Base-by-base conservation (phyloP, 768 basidiomycete species). In the Phylloporus sp. region DNA sequence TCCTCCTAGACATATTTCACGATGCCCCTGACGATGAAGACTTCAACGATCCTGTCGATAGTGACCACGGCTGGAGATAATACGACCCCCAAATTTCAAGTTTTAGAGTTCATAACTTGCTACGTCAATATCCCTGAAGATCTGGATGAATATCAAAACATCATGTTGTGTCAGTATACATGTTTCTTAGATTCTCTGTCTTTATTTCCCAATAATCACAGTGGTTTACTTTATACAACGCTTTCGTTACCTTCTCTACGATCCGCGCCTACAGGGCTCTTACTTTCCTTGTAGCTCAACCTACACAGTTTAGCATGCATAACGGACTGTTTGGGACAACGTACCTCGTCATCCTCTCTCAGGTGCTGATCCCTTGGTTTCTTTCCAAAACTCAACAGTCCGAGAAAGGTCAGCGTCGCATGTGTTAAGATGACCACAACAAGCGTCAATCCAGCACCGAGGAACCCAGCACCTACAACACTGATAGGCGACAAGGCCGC, bases 381-480 rank as follows among this genome's bases (percentile, higher is more conserved):
- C 38, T 16, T 70, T 10, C 62, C 58, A 31, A 73, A 49, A 22
- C 51, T 60, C 51, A 72, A 20, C 26, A 71, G 6, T 6, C 82
- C 79, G 41, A 77, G 44, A 61, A 77, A 74, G 15, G 61, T 63
- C 29, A 82, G 59, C 15, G 72, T 52, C 3, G 59, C 69, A 16
- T 79, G 57, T 55, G 75, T 66, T 12, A 70, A 54, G 28, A 76
- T 56, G 36, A 66, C 66, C 11, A 80, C 71, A 5, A 68, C 75
- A 34, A 81, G 59, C 12, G 75, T 75, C 52, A 84, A 60, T 12
- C 80, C 80, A 4, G 85, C 84, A 26, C 84, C 85, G 13, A 86
- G 70, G 69, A 84, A 81, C 2, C 85, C 85, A n/a, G 85, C 84
- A 7, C 81, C 85, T 8, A 84, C 74, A 0, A 73, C 76, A 53